Evolutionary conservation across 345 rosid species (phyloP).

Genomic region (Brassica napus): DNA sequence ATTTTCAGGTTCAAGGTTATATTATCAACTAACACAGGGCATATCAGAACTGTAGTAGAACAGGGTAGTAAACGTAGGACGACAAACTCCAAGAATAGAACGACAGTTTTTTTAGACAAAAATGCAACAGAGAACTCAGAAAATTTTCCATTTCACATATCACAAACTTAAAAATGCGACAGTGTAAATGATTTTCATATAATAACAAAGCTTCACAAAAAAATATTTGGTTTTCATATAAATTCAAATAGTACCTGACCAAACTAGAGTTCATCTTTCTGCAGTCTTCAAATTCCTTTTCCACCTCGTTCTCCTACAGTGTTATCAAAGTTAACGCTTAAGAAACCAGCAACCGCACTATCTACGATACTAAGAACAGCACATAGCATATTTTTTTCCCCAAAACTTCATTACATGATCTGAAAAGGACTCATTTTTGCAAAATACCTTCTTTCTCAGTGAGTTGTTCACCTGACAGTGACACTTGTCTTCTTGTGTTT

Average conservation of each 20-base stretch:
- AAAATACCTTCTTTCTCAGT: constrained; percentile 49
- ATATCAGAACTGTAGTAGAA: constrained; percentile 8
- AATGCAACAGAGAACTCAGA: constrained; percentile 6
- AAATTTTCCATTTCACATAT: not conserved
- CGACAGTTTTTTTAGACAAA: not conserved
- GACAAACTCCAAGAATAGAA: constrained; percentile 7
- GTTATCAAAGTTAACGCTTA: constrained; percentile 19
- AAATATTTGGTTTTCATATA: not conserved
- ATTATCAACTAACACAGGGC: constrained; percentile 16
- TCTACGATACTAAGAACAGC: constrained; percentile 20
- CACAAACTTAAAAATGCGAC: constrained; percentile 17
- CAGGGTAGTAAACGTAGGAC: not conserved
- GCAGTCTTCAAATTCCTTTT: constrained; percentile 68
- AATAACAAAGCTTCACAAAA: constrained; percentile 19
- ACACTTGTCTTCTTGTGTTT: constrained; percentile 36
- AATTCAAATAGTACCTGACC: constrained; percentile 51
- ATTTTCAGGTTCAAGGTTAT: constrained; percentile 4
- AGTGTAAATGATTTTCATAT: constrained; percentile 14
- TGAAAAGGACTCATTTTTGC: constrained; percentile 43
- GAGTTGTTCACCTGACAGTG: constrained; percentile 34
- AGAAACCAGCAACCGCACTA: constrained; percentile 26
- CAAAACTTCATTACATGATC: constrained; percentile 47
- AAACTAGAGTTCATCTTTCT: constrained; percentile 61
- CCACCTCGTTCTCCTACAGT: constrained; percentile 53
- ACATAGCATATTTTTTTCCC: constrained; percentile 1